Base-by-base conservation (phyloP, 345 rosid species). In the Sonneratia alba region DNA sequence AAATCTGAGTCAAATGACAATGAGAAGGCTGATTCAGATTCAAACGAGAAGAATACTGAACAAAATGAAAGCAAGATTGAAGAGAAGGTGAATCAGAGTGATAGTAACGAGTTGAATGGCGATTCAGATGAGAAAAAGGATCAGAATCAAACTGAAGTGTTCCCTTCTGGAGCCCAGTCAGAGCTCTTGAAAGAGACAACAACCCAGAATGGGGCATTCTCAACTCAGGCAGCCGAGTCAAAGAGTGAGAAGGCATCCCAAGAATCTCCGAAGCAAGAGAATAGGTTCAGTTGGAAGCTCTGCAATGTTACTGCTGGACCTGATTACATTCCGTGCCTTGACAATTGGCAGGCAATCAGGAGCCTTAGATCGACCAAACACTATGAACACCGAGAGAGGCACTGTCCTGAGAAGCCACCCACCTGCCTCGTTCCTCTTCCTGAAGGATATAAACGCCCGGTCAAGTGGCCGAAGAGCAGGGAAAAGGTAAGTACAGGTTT, bases 341-440 rank as follows among this genome's bases (percentile, higher is more conserved):
- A 95, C 83, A 95, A 95, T 80, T 81, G 51, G 85, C 73, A 87
- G 85, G 97, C 96, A 64, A 88, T 95, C 77, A 86, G 37, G 84
- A 84, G 74, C 78, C 99, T 95, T 62, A 77, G 64, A 47, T 71
- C 81, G 66, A 95, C 97, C 59, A 95, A 86, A 80, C 98, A 95
- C 78, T 95, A 95, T 68, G 96, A 95, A 73, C 99, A 92, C 80
- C 87, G 99, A 70, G 99, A 92, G 87, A 87, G 99, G 85, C 99
- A 92, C 78, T 95, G 99, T 72, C 98, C 97, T 19, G 89, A 86
- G 68, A 79, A 80, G 70, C 91, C 96, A 56, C 96, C 97, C 32
- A 89, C 94, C 72, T 95, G 99, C 76, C 92, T 95, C 36, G 97
- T 92, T 72, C 77, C 91, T 78, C 85, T 88, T 77, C 98, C 98